Evolutionary conservation across 495 filamentous ascomycete genomes (phyloP), one percentile per base, ranked within the genome.

Genomic region (Pseudoneurospora amorphoporcata): DNA sequence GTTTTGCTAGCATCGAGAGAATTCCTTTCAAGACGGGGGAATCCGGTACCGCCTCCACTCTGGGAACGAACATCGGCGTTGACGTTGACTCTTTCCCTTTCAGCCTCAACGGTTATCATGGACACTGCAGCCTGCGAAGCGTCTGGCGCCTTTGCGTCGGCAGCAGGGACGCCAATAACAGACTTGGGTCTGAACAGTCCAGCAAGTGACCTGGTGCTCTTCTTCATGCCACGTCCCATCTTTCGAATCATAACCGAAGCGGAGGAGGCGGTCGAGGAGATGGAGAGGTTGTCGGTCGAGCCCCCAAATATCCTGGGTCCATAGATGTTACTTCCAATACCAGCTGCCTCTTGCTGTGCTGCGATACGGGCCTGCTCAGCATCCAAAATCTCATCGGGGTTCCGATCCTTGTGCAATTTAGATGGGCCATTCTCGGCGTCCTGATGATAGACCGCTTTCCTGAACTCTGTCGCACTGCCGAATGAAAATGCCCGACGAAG

Each of bases 241-340:
- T 99, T 99, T 39, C 95, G 90, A 77, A 99, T 94, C 95, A 99
- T 99, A 74, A 99, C 91, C 42, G 96, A 98, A 35, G 95, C 95
- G 29, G 95, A 99, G 8, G 96, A 98, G 39, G 95, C 95, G 19
- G 95, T 98, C 14, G 96, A 98, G 5, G 95, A 98, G 71, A 99
- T 94, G 3, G 96, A 98, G 17, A 99, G 80, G 73, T 98, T 97
- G 83, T 99, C 95, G 8, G 94, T 98, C 39, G 95, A 99, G 35
- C 94, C 92, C 32, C 90, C 86, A 80, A 98, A 98, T 73, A 95
- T 88, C 73, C 90, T 89, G 74, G 95, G 94, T 38, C 94, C 93
- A 81, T 99, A 99, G 76, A 99, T 98, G 76, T 91, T 94, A 76
- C 91, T 93, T 43, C 96, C 96, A 73, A 98, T 88, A 16, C 95